Base-by-base conservation (phyloP, 768 basidiomycete species). In the Boletus sp. region DNA sequence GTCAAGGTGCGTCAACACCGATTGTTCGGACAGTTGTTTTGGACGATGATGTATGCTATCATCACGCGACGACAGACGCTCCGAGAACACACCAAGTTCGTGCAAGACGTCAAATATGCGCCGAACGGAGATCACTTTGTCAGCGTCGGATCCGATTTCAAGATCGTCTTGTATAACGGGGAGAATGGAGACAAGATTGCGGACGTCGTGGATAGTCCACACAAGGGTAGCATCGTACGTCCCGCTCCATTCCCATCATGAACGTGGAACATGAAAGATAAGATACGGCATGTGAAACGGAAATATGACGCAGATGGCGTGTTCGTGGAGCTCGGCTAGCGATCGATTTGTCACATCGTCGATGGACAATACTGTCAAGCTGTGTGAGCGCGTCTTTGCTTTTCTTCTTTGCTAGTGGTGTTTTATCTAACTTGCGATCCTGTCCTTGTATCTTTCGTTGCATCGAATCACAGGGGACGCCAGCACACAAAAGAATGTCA, bases 161-260 rank as follows among this genome's bases (percentile, higher is more conserved):
- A 88, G 74, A 72, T 90, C 21, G 90, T 97, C 75, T 63, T 98
- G 13, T 96, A 95, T 67, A 91, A 95, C 53, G 96, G 96, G 27
- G 88, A 89, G 70, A 85, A 83, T 2, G 95, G 94, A 1, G 90
- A 96, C 27, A 84, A 83, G 4, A 58, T 87, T 21, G 79, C 76
- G 17, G 90, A 92, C 61, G 65, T 94, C 47, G 78, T 79, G 13
- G 85, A 87, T 51, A 79, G 67, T 57, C 79, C 82, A 4, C 90
- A 93, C 68, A 84, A 81, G 64, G 90, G 90, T 42, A 85, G 79
- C 60, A 83, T 90, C 52, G 90, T 91, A 69, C 61, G 88, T 79
- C 15, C 49, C 25, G 14, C 10, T 35, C 51, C 14, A 7, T 50
- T 15, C 19, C 41, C 32, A 35, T 46, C 33, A 32, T 40, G 25